A percentile compares a stretch with the other conserved stretches of the same genome.
phyloP scores from a whole-genome alignment of 108 stramenopile genomes.

The Cyclostephanos tholiformis region DNA sequence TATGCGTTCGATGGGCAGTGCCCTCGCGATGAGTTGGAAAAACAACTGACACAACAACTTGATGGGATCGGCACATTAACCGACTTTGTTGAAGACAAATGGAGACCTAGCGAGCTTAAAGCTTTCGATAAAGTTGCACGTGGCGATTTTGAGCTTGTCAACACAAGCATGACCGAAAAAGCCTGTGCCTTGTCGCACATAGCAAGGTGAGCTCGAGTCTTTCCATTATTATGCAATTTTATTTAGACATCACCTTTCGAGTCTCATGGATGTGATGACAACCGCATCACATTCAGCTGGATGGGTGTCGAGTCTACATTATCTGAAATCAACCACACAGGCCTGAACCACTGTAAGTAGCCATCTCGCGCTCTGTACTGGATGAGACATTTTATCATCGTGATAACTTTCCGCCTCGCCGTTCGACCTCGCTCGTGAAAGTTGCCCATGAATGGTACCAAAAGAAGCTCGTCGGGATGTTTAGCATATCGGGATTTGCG shows the following conservation, averaged over 20 bases:
- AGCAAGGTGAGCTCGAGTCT: slow-evolving; percentile 21
- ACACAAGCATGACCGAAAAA: slow-evolving; percentile 57
- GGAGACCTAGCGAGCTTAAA: slow-evolving; percentile 76
- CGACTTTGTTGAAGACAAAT: slow-evolving; percentile 57
- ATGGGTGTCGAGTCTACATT: slow-evolving; percentile 48
- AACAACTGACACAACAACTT: slow-evolving; percentile 24
- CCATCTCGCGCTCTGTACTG: neutral
- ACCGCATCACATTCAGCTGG: slow-evolving; percentile 46
- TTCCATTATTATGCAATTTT: neutral
- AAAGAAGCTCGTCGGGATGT: slow-evolving; percentile 30
- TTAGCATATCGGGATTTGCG: slow-evolving; percentile 74
- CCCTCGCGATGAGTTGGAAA: slow-evolving; percentile 39
- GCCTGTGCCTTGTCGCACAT: slow-evolving; percentile 82
- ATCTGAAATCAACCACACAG: neutral
- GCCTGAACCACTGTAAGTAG: slow-evolving; percentile 12
- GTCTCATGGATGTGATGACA: neutral
- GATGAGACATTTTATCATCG: neutral
- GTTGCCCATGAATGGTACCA: slow-evolving; percentile 13
- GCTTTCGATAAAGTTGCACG: slow-evolving; percentile 76
- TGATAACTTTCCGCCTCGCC: neutral
- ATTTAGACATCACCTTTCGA: neutral
- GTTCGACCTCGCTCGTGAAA: neutral
- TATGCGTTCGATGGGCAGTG: slow-evolving; percentile 75
- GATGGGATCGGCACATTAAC: slow-evolving; percentile 45
- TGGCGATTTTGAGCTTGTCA: slow-evolving; percentile 51